Evolutionary conservation across 306 rosid genomes (phyloP).

Genomic region (Pyrus pyrifolia): DNA sequence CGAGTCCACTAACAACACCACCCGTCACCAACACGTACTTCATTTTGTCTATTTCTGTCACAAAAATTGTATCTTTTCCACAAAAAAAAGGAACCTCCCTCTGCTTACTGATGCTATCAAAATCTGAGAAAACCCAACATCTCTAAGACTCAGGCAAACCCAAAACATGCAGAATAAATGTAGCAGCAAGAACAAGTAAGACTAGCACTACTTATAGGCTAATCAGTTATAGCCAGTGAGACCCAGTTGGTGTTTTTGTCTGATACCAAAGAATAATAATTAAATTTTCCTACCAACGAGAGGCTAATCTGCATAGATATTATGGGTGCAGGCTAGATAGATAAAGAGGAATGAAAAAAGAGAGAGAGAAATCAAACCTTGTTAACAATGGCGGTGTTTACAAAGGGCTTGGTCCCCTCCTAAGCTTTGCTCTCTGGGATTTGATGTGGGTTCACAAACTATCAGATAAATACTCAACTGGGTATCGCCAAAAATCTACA

Average conservation of each 20-base stretch:
- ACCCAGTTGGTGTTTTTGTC: slow-evolving; percentile 33
- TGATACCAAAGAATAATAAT: slow-evolving; percentile 39
- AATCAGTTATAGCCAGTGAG: not conserved
- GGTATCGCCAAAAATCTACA: slow-evolving; percentile 5
- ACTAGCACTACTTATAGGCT: slow-evolving; percentile 5
- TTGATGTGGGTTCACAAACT: slow-evolving; percentile 9
- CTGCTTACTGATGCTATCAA: slow-evolving; percentile 33
- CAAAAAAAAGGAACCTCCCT: slow-evolving; percentile 5
- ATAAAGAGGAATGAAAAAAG: not conserved
- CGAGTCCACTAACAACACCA: slow-evolving; percentile 94
- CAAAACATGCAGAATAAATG: slow-evolving; percentile 1
- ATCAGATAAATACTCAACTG: not conserved
- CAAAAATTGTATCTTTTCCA: not conserved
- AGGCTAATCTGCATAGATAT: not conserved
- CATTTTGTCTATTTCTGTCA: slow-evolving; percentile 33
- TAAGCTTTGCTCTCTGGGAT: slow-evolving; percentile 18
- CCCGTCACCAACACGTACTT: slow-evolving; percentile 89
- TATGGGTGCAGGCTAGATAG: not conserved
- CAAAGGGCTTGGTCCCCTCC: slow-evolving; percentile 16
- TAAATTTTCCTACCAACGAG: not conserved
- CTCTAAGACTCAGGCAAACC: slow-evolving; percentile 16
- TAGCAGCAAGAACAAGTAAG: slow-evolving; percentile 8
- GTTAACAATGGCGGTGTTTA: slow-evolving; percentile 63
- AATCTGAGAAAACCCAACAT: slow-evolving; percentile 35
- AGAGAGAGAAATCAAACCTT: slow-evolving; percentile 34